Percentiles rank a stretch among this genome's conserved stretches.
phyloP scores from a whole-genome alignment of 1,284 basidiomycete species.

The Apiotrichum montevideense region DNA sequence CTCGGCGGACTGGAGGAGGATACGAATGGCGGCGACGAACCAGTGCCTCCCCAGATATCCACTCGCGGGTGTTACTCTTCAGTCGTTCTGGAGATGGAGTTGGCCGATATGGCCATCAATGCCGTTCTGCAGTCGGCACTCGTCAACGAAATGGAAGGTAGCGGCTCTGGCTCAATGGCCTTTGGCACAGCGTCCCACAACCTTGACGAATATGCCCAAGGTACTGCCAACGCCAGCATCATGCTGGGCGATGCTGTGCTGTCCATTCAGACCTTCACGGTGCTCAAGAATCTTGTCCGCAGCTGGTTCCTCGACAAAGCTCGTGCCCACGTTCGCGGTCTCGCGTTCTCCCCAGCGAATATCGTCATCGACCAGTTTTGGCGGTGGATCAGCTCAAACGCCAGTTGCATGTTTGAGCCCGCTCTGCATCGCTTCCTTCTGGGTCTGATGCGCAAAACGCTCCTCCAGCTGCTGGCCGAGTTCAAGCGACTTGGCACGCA shows the following conservation, averaged over 20 bases:
- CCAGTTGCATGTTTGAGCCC: slow-evolving; percentile 86
- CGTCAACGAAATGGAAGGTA: slow-evolving; percentile 95
- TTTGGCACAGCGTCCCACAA: slow-evolving; percentile 91
- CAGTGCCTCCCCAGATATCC: slow-evolving; percentile 79
- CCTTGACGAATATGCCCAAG: slow-evolving; percentile 80
- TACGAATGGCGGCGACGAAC: slow-evolving; percentile 64
- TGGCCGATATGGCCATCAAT: slow-evolving; percentile 90
- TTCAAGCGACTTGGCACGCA: slow-evolving; percentile 92
- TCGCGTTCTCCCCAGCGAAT: slow-evolving; percentile 46
- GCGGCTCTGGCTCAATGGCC: slow-evolving; percentile 75
- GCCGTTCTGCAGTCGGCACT: slow-evolving; percentile 88
- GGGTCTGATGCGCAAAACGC: slow-evolving; percentile 95
- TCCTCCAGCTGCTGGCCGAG: slow-evolving; percentile 93
- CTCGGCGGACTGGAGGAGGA: slow-evolving; percentile 91
- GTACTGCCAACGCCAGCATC: slow-evolving; percentile 63
- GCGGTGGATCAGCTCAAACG: slow-evolving; percentile 86
- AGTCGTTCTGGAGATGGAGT: slow-evolving; percentile 82
- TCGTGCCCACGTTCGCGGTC: slow-evolving; percentile 53
- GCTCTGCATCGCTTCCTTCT: slow-evolving; percentile 90
- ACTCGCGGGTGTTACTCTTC: slow-evolving; percentile 85
- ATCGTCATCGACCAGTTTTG: slow-evolving; percentile 80
- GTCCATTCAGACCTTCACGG: slow-evolving; percentile 80
- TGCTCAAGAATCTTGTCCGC: slow-evolving; percentile 84
- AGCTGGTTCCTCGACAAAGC: slow-evolving; percentile 76
- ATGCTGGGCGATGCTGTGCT: slow-evolving; percentile 86